A percentile compares a stretch with the other conserved stretches of the same genome.
These are phyloP conservation scores for Aspergillus piperis DNA, from an alignment of 2,329 filamentous ascomycete genomes.

Conservation along the genomic window DNA sequence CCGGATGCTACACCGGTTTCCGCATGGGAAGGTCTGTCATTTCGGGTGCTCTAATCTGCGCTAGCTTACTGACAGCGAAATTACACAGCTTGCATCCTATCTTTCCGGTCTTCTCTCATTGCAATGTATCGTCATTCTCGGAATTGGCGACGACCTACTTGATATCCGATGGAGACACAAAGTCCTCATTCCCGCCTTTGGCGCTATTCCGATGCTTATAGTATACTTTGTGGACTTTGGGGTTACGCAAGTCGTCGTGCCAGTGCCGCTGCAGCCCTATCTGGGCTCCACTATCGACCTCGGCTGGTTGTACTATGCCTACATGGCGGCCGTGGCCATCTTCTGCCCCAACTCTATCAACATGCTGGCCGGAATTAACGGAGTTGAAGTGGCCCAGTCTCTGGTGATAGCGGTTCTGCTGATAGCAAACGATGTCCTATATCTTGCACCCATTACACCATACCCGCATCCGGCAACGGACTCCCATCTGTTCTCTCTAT, in stretches of 20 bases:
- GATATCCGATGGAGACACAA: conserved; percentile 99
- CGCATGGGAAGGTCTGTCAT: conserved; percentile 77
- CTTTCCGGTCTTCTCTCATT: conserved; percentile 91
- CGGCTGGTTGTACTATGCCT: conserved; percentile 82
- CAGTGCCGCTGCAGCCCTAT: conserved; percentile 79
- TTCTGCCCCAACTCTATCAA: conserved; percentile 99
- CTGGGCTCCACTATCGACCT: conserved; percentile 84
- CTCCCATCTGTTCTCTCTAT: conserved; percentile 93
- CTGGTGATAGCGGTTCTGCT: conserved; percentile 84
- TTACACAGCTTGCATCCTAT: conserved; percentile 79
- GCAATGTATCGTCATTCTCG: conserved; percentile 85
- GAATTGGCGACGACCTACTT: conserved; percentile 93
- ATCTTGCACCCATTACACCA: conserved; percentile 71
- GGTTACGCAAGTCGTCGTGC: conserved; percentile 92
- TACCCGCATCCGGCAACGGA: conserved; percentile 93
- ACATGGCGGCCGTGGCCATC: conserved; percentile 95
- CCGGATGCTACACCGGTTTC: conserved; percentile 85
- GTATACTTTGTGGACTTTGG: conserved; percentile 99
- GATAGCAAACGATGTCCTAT: conserved; percentile 82
- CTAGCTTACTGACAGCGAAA: conserved; percentile 9
- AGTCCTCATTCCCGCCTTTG: conserved; percentile 94
- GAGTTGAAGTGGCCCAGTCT: conserved; percentile 93
- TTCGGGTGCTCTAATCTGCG: neutral
- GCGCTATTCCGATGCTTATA: conserved; percentile 87
- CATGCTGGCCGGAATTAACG: conserved; percentile 99